Evolutionary conservation across 495 filamentous ascomycete species (phyloP).

Genomic region (Podospora australis): DNA sequence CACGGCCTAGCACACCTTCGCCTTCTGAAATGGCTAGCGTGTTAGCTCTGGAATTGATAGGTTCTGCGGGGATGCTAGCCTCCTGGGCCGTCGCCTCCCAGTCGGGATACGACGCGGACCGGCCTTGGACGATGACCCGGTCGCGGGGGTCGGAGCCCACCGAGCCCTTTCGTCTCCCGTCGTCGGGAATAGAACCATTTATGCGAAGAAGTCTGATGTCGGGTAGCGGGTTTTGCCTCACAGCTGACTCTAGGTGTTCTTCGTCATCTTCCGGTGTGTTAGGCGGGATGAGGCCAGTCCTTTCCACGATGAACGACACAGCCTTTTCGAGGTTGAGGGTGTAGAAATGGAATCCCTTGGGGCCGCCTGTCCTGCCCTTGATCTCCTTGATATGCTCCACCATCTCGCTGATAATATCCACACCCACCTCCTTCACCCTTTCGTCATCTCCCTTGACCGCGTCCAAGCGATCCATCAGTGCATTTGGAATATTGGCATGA

Average conservation of each 20-base stretch:
- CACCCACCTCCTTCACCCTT: conserved; percentile 70
- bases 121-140: conserved; percentile 68
- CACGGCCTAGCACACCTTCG: conserved; percentile 79
- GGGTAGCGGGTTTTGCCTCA: conserved; percentile 40
- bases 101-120: conserved; percentile 43
- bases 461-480: conserved; percentile 65
- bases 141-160: conserved; percentile 68
- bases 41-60: conserved; percentile 61
- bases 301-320: conserved; percentile 85
- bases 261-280: conserved; percentile 33
- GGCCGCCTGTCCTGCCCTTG: conserved; percentile 43
- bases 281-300: conserved; percentile 71
- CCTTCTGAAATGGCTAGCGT: conserved; percentile 91
- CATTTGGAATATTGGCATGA: conserved; percentile 70
- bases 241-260: conserved; percentile 36
- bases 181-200: conserved; percentile 25
- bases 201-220: conserved; percentile 29
- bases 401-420: conserved; percentile 66
- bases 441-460: conserved; percentile 84
- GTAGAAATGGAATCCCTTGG: conserved; percentile 91
- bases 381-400: conserved; percentile 62
- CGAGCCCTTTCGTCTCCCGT: conserved; percentile 35
- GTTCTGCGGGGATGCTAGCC: conserved; percentile 54
- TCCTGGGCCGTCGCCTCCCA: conserved; percentile 63
- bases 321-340: conserved; percentile 96